phyloP scores from a whole-genome alignment of 805 yeast species.

The Saturnispora besseyi region DNA sequence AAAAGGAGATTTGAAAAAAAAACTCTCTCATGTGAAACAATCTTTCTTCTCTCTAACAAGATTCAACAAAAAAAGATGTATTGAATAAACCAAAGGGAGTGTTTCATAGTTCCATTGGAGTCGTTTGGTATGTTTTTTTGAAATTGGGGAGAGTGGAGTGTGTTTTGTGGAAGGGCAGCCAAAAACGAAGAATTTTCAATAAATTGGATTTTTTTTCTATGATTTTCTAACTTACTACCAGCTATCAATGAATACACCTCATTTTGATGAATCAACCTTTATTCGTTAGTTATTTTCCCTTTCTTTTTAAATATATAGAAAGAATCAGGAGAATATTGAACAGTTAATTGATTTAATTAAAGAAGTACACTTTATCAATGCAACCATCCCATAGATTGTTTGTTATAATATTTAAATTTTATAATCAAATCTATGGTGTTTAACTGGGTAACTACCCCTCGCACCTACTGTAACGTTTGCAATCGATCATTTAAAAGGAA shows the following conservation, averaged over 20 bases:
- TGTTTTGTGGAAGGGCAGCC: too few relatives aligned
- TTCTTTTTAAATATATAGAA: too few relatives aligned
- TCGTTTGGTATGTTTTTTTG: too few relatives aligned
- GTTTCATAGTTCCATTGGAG: not conserved
- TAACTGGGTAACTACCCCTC: constrained; percentile 9
- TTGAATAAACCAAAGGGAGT: not conserved
- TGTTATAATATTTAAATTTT: not conserved
- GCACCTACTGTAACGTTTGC: constrained; percentile 8
- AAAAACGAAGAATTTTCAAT: too few relatives aligned
- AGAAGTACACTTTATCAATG: constrained; percentile 2
- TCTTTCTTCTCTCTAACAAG: not conserved
- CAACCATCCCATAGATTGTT: constrained; percentile 7
- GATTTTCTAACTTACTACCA: too few relatives aligned
- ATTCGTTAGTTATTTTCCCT: too few relatives aligned
- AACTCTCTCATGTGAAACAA: not conserved
- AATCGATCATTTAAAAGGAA: not conserved
- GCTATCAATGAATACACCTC: too few relatives aligned
- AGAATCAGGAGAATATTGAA: not conserved
- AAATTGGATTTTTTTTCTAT: too few relatives aligned
- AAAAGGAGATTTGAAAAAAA: too few relatives aligned
- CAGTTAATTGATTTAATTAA: not conserved
- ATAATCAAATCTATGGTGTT: not conserved
- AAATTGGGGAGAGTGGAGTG: too few relatives aligned
- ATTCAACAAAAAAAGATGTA: not conserved
- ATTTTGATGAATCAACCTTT: too few relatives aligned